Conservation (phyloP, 164 flowering plant species). For the Macadamia tetraphylla region DNA sequence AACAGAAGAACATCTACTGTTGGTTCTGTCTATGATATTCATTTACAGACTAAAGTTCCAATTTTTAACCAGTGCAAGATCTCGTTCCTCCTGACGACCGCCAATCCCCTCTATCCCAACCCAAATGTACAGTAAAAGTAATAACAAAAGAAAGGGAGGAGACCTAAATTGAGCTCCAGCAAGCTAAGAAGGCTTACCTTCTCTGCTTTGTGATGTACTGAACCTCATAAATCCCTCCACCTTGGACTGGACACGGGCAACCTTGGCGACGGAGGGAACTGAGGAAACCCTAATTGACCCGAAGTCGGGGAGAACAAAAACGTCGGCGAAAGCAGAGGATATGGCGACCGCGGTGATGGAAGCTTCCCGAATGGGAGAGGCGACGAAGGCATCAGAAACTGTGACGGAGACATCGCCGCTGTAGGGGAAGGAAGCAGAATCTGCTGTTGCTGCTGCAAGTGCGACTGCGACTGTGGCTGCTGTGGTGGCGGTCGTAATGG, state of each 20-base stretch:
- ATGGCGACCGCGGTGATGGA: constrained; percentile 59
- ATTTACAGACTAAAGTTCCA: constrained; percentile 21
- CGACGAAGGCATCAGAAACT: constrained; percentile 35
- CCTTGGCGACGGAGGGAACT: constrained; percentile 51
- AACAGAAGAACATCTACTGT: not conserved
- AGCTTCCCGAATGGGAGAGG: constrained; percentile 58
- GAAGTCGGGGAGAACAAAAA: constrained; percentile 40
- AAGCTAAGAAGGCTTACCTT: constrained; percentile 11
- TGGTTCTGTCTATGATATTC: constrained; percentile 12
- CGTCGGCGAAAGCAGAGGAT: constrained; percentile 43
- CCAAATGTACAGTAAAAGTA: constrained; percentile 6
- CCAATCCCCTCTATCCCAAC: not conserved
- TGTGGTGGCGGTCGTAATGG: no score
- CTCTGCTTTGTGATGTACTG: not conserved
- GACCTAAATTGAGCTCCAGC: not conserved
- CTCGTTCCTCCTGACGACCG: constrained; percentile 9
- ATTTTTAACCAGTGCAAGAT: constrained; percentile 7
- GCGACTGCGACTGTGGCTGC: not conserved
- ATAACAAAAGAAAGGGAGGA: not conserved
- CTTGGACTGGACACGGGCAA: constrained; percentile 55
- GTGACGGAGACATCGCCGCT: constrained; percentile 10
- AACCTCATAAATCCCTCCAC: constrained; percentile 42
- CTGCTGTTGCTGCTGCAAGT: constrained; percentile 16
- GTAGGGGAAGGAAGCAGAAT: constrained; percentile 12
- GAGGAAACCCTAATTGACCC: constrained; percentile 52